These are phyloP conservation scores for Pseudozyma tsukubaensis DNA, from an alignment of 1,284 basidiomycete species.

Conservation along the genomic window DNA sequence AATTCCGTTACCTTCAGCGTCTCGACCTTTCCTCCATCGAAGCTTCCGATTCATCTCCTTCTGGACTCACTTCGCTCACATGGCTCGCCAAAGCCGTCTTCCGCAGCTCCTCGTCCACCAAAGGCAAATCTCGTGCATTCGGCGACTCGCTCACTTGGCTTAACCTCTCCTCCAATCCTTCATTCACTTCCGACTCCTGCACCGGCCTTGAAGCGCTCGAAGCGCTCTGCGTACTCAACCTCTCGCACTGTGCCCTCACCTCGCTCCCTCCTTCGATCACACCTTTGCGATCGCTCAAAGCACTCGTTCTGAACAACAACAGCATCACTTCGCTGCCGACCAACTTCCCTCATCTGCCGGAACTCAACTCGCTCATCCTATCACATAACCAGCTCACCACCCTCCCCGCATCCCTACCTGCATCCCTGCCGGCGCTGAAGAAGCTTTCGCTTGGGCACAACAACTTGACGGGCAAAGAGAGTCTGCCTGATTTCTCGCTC, in stretches of 20 bases:
- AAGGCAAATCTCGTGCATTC: conserved; percentile 34
- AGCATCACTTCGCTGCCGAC: conserved; percentile 29
- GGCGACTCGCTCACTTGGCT: conserved; percentile 48
- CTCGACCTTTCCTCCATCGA: conserved; percentile 60
- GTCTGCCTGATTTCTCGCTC: conserved; percentile 61
- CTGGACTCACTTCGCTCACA: conserved; percentile 44
- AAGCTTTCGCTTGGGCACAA: conserved; percentile 65
- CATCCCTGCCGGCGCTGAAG: conserved; percentile 57
- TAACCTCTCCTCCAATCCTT: conserved; percentile 28
- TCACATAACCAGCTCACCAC: conserved; percentile 58
- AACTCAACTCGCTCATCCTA: conserved; percentile 67
- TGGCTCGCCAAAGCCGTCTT: conserved; percentile 59
- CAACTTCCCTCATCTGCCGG: conserved; percentile 57
- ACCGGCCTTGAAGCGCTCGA: conserved; percentile 44
- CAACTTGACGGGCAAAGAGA: conserved; percentile 27
- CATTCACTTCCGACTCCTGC: conserved; percentile 32
- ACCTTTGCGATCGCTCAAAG: conserved; percentile 50
- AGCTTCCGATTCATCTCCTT: conserved; percentile 41
- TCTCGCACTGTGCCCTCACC: conserved; percentile 52
- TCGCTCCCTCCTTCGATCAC: conserved; percentile 39
- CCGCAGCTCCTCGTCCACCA: conserved; percentile 29
- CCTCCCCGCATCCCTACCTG: conserved; percentile 57
- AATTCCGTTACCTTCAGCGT: conserved; percentile 54
- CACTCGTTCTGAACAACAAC: conserved; percentile 64
- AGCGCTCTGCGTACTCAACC: conserved; percentile 51